phyloP scores from a whole-genome alignment of 1,139 yeast genomes.

The Pichia terricola region DNA sequence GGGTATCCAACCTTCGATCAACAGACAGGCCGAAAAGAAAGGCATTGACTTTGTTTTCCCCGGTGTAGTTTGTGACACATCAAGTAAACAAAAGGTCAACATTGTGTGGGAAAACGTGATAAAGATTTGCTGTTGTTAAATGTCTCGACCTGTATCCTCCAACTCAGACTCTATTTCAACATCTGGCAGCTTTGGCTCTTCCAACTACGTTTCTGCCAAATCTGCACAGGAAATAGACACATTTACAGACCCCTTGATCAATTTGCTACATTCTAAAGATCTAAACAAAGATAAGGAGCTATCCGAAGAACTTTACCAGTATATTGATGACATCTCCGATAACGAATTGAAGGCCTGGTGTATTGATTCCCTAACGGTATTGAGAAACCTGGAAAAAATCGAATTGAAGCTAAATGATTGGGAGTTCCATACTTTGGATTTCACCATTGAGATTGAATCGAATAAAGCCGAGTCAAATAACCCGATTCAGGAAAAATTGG shows the following conservation, averaged over 20 bases:
- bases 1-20: no score
- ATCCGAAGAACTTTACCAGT: constrained; percentile 31
- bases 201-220: no score
- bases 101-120: no score
- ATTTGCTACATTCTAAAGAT: constrained; percentile 40
- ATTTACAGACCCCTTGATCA: constrained; percentile 37
- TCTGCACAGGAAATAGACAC: no score
- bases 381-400: constrained; percentile 42
- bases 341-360: constrained; percentile 42
- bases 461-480: background rate
- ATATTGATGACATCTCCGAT: constrained; percentile 40
- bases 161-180: no score
- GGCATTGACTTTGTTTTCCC: no score
- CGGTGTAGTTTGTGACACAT: no score
- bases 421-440: constrained; percentile 49
- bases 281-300: constrained; percentile 37
- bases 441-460: constrained; percentile 18
- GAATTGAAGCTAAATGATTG: constrained; percentile 41
- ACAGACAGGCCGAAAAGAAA: no score
- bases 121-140: no score
- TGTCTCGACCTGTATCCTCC: no score
- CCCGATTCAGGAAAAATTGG: constrained; percentile 37
- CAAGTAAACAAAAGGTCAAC: no score
- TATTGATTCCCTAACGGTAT: constrained; percentile 36
- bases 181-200: no score